Evolutionary conservation across 768 basidiomycete genomes (phyloP).

Genomic region (Boletus tylopilopsis): DNA sequence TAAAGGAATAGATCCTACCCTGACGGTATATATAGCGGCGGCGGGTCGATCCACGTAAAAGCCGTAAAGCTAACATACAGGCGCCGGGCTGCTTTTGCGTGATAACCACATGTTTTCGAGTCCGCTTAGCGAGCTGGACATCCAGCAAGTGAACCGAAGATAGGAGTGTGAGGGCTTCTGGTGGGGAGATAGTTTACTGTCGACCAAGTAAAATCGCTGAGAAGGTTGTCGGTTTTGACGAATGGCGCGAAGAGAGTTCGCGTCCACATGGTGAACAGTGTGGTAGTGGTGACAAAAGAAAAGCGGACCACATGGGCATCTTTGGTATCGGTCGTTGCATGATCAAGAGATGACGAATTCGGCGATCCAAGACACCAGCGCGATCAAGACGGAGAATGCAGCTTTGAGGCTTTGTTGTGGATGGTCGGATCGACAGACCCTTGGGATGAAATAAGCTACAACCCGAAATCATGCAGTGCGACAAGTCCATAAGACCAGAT

Average conservation of each 20-base stretch:
- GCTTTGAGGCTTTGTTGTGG: too few relatives aligned
- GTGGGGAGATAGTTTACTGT: neutral
- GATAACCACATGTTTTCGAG: neutral
- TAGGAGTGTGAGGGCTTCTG: neutral
- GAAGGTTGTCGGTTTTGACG: neutral
- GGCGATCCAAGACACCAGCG: neutral
- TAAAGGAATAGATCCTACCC: neutral
- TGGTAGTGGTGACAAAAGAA: neutral
- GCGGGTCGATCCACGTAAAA: neutral
- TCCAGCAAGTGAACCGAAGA: neutral
- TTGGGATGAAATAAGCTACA: neutral
- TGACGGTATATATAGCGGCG: slow-evolving; percentile 16
- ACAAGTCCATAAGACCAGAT: neutral
- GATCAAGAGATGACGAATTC: neutral
- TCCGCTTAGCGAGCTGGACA: neutral
- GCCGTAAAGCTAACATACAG: neutral
- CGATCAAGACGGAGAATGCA: neutral
- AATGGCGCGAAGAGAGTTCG: neutral
- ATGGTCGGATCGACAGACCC: neutral
- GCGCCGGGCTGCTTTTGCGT: too few relatives aligned
- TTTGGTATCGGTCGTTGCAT: neutral
- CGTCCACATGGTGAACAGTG: neutral
- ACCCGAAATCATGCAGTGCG: neutral
- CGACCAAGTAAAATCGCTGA: neutral
- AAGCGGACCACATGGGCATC: neutral